Base-by-base conservation (phyloP, 2,329 filamentous ascomycete genomes). In the Lachnellula arida region DNA sequence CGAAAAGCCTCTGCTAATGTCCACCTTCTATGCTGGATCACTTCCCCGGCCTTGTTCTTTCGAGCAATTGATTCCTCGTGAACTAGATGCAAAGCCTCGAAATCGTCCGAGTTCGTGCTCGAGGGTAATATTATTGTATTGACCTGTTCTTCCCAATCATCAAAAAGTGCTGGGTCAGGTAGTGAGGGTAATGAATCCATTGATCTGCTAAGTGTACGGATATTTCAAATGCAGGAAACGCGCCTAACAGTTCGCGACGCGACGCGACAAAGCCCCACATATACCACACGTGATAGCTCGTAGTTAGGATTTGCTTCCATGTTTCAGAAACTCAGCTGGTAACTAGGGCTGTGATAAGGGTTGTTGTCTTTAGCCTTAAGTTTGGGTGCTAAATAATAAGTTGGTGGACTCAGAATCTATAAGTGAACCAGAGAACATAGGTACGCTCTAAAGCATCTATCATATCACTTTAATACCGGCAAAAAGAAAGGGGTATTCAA, bases 1-100 rank as follows among this genome's bases (percentile, higher is more conserved):
- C 71, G 70, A 61, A 81, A 81, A 15, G 72, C 70, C 40, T 80
- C 77, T 39, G 62, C 62, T 9, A 73, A 60, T 46, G 72, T 73
- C 75, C 77, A 81, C 55, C 72, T 73, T 53, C 78, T 70, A 62
- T 81, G 75, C 53, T 78, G 77, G 51, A 81, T 79, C 5, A 80
- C 77, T 15, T 77, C 67, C 32, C 76, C 72, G 48, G 72, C 65
- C 43, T 67, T 71, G 17, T 67, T 76, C 63, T 78, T 77, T 53
- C 66, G 68, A 28, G 67, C 67, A 28, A 64, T 72, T 15, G 70
- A 70, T 60, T 80, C 77, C 55, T 68, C 64, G 34, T 71, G 66
- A 37, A 74, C 69, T 54, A 71, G 63, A 42, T 75, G 68, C 22
- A 78, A 64, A 42, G 75, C 74, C 60, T 78, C 73, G 46, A 79